These are phyloP conservation scores for Candida succiphila DNA, from an alignment of 805 yeast genomes.

Conservation along the genomic window DNA sequence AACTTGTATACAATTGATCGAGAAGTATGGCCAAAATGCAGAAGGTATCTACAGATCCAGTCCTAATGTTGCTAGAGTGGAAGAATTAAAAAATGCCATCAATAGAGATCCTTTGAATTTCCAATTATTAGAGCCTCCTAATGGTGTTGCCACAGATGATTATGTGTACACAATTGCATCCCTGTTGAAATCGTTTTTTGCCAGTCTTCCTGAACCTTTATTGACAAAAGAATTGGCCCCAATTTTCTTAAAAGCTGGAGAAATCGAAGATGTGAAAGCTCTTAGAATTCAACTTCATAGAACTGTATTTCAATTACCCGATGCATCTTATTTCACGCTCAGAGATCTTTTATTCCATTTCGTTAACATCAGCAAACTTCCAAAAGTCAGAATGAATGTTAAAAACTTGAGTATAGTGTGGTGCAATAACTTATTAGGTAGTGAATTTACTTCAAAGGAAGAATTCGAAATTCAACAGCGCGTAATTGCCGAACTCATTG, in stretches of 20 bases:
- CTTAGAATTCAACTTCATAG: slow-evolving; percentile 77
- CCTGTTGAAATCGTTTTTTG: slow-evolving; percentile 72
- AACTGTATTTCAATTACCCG: slow-evolving; percentile 82
- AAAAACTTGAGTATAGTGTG: slow-evolving; percentile 82
- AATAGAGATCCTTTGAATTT: slow-evolving; percentile 67
- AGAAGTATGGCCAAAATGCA: slow-evolving; percentile 69
- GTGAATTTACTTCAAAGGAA: slow-evolving; percentile 47
- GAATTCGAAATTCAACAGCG: slow-evolving; percentile 28
- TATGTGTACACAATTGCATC: slow-evolving; percentile 88
- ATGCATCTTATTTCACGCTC: slow-evolving; percentile 89
- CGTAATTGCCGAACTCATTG: slow-evolving; percentile 78
- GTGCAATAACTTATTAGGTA: slow-evolving; percentile 84
- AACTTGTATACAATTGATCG: slow-evolving; percentile 81
- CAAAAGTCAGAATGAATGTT: slow-evolving; percentile 74
- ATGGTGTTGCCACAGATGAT: slow-evolving; percentile 55
- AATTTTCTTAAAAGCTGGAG: slow-evolving; percentile 60
- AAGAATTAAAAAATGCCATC: slow-evolving; percentile 60
- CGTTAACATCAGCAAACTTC: slow-evolving; percentile 19
- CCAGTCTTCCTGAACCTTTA: slow-evolving; percentile 79
- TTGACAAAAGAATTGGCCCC: slow-evolving; percentile 54
- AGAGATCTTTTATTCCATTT: slow-evolving; percentile 81
- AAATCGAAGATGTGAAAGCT: slow-evolving; percentile 45
- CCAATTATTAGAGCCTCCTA: slow-evolving; percentile 39
- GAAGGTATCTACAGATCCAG: slow-evolving; percentile 88
- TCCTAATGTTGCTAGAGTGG: slow-evolving; percentile 69